Evolutionary conservation across 23 red algal genomes (phyloP).

Genomic region (Porphyridium purpureum): DNA sequence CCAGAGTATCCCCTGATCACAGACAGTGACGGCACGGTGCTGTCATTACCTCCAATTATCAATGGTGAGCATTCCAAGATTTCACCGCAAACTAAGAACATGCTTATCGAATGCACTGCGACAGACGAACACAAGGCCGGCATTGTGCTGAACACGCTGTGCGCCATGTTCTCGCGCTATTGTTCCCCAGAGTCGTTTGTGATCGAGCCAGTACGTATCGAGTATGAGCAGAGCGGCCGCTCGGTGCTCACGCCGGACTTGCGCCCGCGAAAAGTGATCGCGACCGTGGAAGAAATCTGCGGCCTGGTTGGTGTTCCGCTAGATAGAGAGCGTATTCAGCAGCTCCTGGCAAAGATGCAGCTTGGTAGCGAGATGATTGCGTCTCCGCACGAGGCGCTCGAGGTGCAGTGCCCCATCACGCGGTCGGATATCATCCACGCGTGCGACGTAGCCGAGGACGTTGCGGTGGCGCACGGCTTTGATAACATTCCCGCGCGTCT

Average conservation of each 20-base stretch:
- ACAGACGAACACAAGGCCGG: constrained; percentile 76
- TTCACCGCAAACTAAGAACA: constrained; percentile 60
- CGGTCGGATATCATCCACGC: constrained; percentile 85
- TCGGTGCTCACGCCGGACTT: constrained; percentile 62
- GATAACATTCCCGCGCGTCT: constrained; percentile 50
- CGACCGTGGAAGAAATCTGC: constrained; percentile 33
- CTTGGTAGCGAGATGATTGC: constrained; percentile 21
- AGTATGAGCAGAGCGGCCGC: constrained; percentile 17
- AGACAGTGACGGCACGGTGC: constrained; percentile 49
- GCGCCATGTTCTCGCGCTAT: constrained; percentile 64
- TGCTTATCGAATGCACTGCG: constrained; percentile 96
- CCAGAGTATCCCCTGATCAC: constrained; percentile 53
- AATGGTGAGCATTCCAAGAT: constrained; percentile 92
- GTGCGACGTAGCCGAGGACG: constrained; percentile 82
- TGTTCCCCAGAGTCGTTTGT: constrained; percentile 29
- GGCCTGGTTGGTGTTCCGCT: constrained; percentile 49
- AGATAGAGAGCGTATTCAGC: constrained; percentile 15
- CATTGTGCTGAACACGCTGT: constrained; percentile 66
- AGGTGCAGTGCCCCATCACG: constrained; percentile 40
- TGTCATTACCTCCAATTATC: constrained; percentile 95
- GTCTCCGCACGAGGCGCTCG: not conserved
- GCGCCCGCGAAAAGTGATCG: constrained; percentile 15
- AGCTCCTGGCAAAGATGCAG: constrained; percentile 62
- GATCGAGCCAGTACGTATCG: constrained; percentile 67
- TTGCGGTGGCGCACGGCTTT: constrained; percentile 84